Evolutionary conservation across 257 asterid genomes (phyloP).

Genomic region (Solanum bukasovii): DNA sequence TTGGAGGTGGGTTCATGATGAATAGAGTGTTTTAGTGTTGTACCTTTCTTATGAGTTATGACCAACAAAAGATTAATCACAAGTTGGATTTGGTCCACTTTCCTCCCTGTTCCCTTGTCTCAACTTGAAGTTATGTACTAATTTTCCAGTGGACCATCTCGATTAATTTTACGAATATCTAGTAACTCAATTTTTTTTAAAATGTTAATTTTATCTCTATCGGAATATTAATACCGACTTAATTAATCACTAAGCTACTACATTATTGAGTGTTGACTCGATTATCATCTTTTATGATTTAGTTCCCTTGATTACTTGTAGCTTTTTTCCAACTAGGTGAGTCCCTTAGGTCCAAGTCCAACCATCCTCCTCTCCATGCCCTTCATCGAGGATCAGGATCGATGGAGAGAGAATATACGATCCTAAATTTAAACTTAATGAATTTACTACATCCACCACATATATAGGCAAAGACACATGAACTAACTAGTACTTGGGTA

Average conservation of each 20-base stretch:
- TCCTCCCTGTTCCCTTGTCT: not conserved
- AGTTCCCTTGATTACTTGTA: not conserved
- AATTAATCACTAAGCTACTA: not conserved
- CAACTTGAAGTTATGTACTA: not conserved
- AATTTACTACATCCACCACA: not conserved
- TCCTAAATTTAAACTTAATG: not conserved
- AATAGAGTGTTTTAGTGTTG: not conserved
- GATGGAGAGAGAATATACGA: not conserved
- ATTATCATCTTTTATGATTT: not conserved
- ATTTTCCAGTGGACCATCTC: no score
- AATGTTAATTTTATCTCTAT: not conserved
- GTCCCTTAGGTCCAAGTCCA: not conserved
- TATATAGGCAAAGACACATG: not conserved
- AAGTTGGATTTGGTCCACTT: not conserved
- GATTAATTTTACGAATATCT: not conserved
- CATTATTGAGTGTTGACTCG: not conserved
- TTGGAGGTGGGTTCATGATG: not conserved
- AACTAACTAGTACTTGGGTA: not conserved
- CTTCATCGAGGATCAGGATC: not conserved
- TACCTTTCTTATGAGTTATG: not conserved
- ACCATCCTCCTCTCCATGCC: not conserved
- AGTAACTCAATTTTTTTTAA: not conserved
- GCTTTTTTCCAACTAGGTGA: not conserved
- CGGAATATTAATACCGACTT: rapidly evolving
- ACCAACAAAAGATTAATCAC: not conserved